Evolutionary conservation across 306 rosid genomes (phyloP), one percentile per base, ranked within the genome.

Genomic region (Amphicarpaea edgeworthii): DNA sequence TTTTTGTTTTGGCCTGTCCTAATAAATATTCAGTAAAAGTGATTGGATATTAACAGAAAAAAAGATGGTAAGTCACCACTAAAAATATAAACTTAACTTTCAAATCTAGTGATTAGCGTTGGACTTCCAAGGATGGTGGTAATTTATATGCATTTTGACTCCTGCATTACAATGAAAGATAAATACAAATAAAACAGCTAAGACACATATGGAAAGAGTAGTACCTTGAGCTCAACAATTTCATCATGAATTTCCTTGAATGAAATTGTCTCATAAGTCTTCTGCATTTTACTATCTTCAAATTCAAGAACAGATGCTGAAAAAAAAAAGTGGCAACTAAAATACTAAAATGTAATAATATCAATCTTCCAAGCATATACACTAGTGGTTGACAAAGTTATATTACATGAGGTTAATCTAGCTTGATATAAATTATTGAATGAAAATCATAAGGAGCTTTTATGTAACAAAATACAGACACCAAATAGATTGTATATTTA

Each of bases 281-380:
- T 77, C 82, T 86, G 90, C 93, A 67, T 89, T 83, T 76, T 75
- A 34, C 23, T 72, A 85, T 95, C 96, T 65, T 85, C 93, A 89
- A 90, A 95, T 85, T 92, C 72, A 73, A 92, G 85, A 81, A 6
- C 46, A 32, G 97, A 92, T 58, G 96, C 99, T 95, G 93, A n/a
- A 59, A 42, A 32, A 38, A 28, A 59, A 21, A 41, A 59, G 42
- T 9, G 34, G 60, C 16, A 82, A 42, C 65, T 80, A 69, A 74
- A 69, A 70, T 55, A 77, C 57, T 68, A 53, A n/a, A n/a, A n/a
- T n/a, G n/a, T n/a, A n/a, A 28, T 46, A 71, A 77, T 19, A 73
- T 15, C 50, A 77, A 42, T 38, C 23, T 41, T 72, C 42, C 72
- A 80, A 76, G 30, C 62, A 75, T 65, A 12, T 46, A 45, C 30